Evolutionary conservation across 192 early-diverging fungal species (phyloP).

Genomic region (Coemansia sp.): DNA sequence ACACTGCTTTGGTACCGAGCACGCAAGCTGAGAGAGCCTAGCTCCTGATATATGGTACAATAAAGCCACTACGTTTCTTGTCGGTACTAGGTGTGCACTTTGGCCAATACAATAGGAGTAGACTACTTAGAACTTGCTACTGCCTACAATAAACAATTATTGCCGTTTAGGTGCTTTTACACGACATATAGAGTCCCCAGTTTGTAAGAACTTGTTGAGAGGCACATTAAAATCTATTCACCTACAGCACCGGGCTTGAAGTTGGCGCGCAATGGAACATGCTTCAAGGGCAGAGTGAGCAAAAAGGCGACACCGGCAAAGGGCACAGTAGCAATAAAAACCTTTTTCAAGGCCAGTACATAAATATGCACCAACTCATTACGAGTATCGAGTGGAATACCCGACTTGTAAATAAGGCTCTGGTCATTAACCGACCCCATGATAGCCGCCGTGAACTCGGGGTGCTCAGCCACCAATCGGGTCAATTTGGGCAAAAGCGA

Average conservation of each 20-base stretch:
- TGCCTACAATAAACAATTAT: background rate
- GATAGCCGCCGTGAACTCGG: slow-evolving; percentile 17
- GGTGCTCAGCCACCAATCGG: slow-evolving; percentile 7
- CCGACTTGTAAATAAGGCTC: slow-evolving; percentile 25
- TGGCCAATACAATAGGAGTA: too few relatives aligned
- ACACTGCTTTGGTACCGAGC: too few relatives aligned
- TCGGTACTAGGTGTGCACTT: too few relatives aligned
- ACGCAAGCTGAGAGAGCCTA: too few relatives aligned
- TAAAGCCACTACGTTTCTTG: too few relatives aligned
- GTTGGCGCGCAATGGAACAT: slow-evolving; percentile 28
- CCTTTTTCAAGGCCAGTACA: slow-evolving; percentile 54
- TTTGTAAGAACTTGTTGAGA: background rate
- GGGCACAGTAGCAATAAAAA: slow-evolving; percentile 58
- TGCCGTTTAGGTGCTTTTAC: background rate
- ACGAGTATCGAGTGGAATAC: slow-evolving; percentile 37
- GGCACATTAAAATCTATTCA: background rate
- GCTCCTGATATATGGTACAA: too few relatives aligned
- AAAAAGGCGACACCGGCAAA: slow-evolving; percentile 55
- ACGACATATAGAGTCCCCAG: too few relatives aligned
- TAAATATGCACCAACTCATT: slow-evolving; percentile 46
- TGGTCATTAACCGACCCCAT: slow-evolving; percentile 31
- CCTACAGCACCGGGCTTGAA: slow-evolving; percentile 8
- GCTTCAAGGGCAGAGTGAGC: slow-evolving; percentile 53
- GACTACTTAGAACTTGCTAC: too few relatives aligned
- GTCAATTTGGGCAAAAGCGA: slow-evolving; percentile 24